Base-by-base conservation (phyloP, 2,329 filamentous ascomycete species). In the Aspergillus amoenus region DNA sequence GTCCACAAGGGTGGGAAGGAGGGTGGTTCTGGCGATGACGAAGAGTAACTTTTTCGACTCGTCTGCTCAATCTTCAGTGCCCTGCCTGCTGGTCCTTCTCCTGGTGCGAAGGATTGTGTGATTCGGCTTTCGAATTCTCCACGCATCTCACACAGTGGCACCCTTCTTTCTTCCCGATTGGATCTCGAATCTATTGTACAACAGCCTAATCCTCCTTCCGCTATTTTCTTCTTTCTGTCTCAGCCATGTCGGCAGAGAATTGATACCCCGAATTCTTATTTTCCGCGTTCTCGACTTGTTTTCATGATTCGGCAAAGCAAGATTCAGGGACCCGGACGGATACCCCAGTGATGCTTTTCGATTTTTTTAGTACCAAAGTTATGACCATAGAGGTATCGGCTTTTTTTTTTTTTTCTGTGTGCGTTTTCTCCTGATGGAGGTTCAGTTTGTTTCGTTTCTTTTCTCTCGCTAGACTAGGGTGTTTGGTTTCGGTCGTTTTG, bases 1-100 rank as follows among this genome's bases (percentile, higher is more conserved):
- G 93, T 97, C 47, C 94, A 99, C 82, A 94, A 92, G 77, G 87
- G 88, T 57, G 75, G 76, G 56, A 77, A 76, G 55, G 74, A 76
- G 24, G 64, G 63, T 17, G 71, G 65, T 37, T 76, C 74, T 15
- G 69, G 70, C 15, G 75, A 76, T 27, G 74, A 76, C n/a, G 74
- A 77, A 49, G 73, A 76, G 60, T 76, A 71, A 67, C 62, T 50
- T 40, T 47, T 40, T 37, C 18, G 46, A 55, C 51, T 30, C 32
- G 39, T 55, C 43, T 32, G 49, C 50, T 4, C 58, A 63, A 54
- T 57, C 59, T 60, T 58, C 56, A 47, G 40, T 39, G 53, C 60
- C 48, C 52, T 59, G 34, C 44, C 54, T 58, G 24, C 57, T 59
- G 50, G 34, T 44, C 32, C 51, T 48, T 48, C 21, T 21, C 52